phyloP scores from a whole-genome alignment of 2,329 filamentous ascomycete genomes.

The Sordariomycetes sp. region DNA sequence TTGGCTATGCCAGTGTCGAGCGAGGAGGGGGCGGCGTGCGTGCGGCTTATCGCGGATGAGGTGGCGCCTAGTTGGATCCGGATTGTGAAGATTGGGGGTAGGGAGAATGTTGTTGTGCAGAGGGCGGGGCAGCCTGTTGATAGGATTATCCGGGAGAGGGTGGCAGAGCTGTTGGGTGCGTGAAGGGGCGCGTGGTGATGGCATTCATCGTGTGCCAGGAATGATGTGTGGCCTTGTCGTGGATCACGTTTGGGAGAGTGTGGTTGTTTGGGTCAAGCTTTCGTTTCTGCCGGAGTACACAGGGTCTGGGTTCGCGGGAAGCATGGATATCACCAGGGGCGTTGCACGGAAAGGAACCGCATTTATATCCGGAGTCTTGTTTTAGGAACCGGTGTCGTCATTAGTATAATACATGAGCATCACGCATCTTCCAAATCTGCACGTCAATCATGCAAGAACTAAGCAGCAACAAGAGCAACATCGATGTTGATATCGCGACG shows the following conservation, averaged over 20 bases:
- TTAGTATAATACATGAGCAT: neutral
- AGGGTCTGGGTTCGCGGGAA: neutral
- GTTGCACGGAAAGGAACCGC: neutral
- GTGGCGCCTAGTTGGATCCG: slow-evolving; percentile 43
- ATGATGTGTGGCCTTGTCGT: neutral
- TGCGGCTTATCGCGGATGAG: slow-evolving; percentile 37
- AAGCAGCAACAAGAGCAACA: neutral
- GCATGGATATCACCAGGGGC: neutral
- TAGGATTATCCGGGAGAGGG: slow-evolving; percentile 20
- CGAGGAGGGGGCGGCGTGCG: slow-evolving; percentile 35
- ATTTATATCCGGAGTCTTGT: neutral
- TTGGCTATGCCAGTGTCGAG: slow-evolving; percentile 38
- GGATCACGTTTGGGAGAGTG: neutral
- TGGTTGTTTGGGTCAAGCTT: neutral
- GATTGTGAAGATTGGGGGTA: slow-evolving; percentile 34
- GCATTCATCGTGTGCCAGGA: neutral
- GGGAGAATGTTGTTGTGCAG: slow-evolving; percentile 45
- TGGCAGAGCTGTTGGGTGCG: neutral
- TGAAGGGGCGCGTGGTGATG: neutral
- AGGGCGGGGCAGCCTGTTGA: slow-evolving; percentile 24
- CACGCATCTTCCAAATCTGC: neutral
- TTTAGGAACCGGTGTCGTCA: neutral
- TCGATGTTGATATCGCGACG: no score
- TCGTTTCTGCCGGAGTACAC: neutral
- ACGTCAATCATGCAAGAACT: neutral